Percentiles rank a stretch among this genome's conserved stretches.
Evolutionary conservation across 2,329 filamentous ascomycete species (phyloP).

Genomic region (Xylaria sp.): DNA sequence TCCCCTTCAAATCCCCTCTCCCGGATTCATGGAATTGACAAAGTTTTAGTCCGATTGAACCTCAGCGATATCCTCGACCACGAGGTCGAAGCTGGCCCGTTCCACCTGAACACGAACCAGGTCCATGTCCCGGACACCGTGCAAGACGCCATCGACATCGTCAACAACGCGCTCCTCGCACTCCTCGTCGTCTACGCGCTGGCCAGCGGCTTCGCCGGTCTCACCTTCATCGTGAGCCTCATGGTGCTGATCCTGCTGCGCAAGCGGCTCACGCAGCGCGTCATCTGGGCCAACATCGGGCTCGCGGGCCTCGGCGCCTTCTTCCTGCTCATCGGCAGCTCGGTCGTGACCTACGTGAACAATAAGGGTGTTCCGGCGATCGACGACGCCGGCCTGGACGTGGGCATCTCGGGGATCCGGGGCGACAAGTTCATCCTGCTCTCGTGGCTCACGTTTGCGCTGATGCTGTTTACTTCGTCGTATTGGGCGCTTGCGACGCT

Average conservation of each 20-base stretch:
- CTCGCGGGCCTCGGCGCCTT: slow-evolving; percentile 35
- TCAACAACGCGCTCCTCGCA: slow-evolving; percentile 45
- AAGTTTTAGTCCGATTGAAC: slow-evolving; percentile 36
- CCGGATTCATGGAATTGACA: slow-evolving; percentile 4
- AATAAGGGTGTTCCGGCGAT: slow-evolving; percentile 40
- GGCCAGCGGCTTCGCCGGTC: slow-evolving; percentile 38
- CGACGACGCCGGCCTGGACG: slow-evolving; percentile 39
- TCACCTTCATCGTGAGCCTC: slow-evolving; percentile 39
- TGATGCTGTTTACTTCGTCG: slow-evolving; percentile 37
- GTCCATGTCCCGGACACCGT: slow-evolving; percentile 43
- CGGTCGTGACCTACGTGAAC: slow-evolving; percentile 40
- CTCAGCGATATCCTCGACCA: slow-evolving; percentile 43
- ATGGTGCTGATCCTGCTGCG: slow-evolving; percentile 29
- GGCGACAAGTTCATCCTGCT: slow-evolving; percentile 43
- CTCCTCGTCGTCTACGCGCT: slow-evolving; percentile 47
- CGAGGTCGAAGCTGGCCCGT: slow-evolving; percentile 41
- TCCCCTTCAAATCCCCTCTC: background rate
- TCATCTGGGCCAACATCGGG: slow-evolving; percentile 35
- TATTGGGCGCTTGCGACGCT: slow-evolving; percentile 37
- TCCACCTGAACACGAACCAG: slow-evolving; percentile 41
- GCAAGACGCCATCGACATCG: slow-evolving; percentile 42
- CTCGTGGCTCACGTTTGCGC: slow-evolving; percentile 43
- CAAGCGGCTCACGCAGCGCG: slow-evolving; percentile 14
- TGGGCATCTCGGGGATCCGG: slow-evolving; percentile 40
- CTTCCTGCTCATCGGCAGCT: slow-evolving; percentile 38